Evolutionary conservation across 164 flowering plant species (phyloP).

Genomic region (Dillenia suffruticosa): DNA sequence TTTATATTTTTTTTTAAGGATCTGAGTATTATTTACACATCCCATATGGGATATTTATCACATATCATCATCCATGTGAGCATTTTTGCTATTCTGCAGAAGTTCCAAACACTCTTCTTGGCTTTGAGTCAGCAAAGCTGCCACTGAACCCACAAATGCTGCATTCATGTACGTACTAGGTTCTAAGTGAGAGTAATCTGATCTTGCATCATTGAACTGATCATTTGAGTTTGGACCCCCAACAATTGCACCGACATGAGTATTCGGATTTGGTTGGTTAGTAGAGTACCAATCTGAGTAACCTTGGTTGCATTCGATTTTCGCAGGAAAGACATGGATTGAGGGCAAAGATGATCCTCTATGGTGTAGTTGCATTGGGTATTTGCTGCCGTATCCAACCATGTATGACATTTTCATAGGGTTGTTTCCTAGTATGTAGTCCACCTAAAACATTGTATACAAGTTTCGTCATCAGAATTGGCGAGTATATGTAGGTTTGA

Average conservation of each 20-base stretch:
- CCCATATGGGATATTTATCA: no score
- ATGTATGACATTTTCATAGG: constrained; percentile 76
- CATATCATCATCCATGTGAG: background rate
- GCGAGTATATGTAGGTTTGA: no score
- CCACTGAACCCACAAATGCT: constrained; percentile 62
- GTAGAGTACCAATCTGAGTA: constrained; percentile 34
- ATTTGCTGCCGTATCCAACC: constrained; percentile 68
- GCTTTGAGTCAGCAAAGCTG: constrained; percentile 32
- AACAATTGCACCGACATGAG: constrained; percentile 69
- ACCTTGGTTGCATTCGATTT: constrained; percentile 58
- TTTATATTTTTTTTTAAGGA: no score
- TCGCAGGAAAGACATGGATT: constrained; percentile 30
- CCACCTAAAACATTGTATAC: constrained; percentile 35
- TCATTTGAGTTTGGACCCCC: constrained; percentile 75
- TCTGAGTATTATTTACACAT: no score
- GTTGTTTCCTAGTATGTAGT: constrained; percentile 73
- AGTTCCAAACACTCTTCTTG: constrained; percentile 6
- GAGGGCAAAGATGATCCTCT: constrained; percentile 79
- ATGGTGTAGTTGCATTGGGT: constrained; percentile 59
- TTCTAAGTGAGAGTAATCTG: constrained; percentile 54
- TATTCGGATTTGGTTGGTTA: constrained; percentile 47
- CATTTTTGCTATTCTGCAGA: constrained; percentile 1
- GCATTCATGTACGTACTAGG: constrained; percentile 83
- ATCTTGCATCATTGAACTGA: constrained; percentile 48
- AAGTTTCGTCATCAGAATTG: no score